These are phyloP conservation scores for Selaginella moellendorffii DNA, from an alignment of 75 land plant genomes.

Conservation along the genomic window DNA sequence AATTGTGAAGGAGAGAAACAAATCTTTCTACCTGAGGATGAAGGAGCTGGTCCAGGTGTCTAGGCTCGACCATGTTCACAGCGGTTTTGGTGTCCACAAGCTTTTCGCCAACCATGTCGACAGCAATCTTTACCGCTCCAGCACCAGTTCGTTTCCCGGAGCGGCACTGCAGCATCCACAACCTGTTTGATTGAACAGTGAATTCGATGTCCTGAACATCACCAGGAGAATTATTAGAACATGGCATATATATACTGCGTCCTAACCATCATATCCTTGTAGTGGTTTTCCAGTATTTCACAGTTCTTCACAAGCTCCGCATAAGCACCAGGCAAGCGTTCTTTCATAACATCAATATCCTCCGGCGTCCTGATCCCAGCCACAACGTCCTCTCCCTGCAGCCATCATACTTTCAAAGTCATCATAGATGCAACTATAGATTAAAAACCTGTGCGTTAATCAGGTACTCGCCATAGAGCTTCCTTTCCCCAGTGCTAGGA, in stretches of 20 bases:
- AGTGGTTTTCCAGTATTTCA: constrained; percentile 80
- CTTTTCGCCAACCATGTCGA: constrained; percentile 85
- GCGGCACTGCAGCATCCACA: constrained; percentile 98
- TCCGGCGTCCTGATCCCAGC: constrained; percentile 98
- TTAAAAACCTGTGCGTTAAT: constrained; percentile 88
- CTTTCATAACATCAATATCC: constrained; percentile 70
- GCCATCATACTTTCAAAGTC: neutral
- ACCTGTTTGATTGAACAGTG: constrained; percentile 82
- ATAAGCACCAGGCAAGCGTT: constrained; percentile 81
- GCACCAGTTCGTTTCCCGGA: constrained; percentile 92
- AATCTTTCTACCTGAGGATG: constrained; percentile 69
- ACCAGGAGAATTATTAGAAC: too few relatives aligned
- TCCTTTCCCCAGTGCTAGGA: constrained; percentile 95
- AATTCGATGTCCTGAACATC: constrained; percentile 82
- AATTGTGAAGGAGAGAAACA: neutral
- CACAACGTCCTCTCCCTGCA: constrained; percentile 94
- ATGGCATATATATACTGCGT: too few relatives aligned
- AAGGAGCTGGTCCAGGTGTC: constrained; percentile 91
- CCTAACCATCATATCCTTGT: constrained; percentile 98
- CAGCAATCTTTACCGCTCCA: constrained; percentile 95
- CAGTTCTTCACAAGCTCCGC: constrained; percentile 89
- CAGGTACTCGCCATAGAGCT: constrained; percentile 92
- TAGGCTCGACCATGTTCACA: constrained; percentile 88
- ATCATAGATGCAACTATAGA: neutral
- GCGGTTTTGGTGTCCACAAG: constrained; percentile 61